Base-by-base conservation (phyloP, 106 monocot genomes). In the Dioscorea zingiberensis region DNA sequence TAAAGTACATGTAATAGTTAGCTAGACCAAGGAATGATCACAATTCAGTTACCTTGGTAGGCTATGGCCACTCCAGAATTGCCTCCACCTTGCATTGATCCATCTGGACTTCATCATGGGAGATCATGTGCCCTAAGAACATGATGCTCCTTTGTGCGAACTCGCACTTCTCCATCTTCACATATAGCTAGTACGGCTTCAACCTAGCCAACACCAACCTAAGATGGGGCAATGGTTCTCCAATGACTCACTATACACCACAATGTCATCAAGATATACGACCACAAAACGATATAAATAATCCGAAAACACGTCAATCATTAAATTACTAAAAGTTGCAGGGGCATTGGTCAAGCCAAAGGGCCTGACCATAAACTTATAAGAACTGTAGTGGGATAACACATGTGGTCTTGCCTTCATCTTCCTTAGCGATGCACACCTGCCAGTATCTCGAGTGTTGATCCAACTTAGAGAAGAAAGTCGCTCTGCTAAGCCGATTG, bases 301-400 rank as follows among this genome's bases (percentile, higher is more conserved):
- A 1, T 25, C 12, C 4, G 30, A 44, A 16, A n/a, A 7, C 3
- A 38, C 38, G 24, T 38, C 15, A 11, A 32, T 63, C 63, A 46
- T 45, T 21, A 63, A 47, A 5, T 17, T 21, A 23, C 15, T 2
- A 18, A 63, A 47, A 1, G 63, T 47, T 1, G 21, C 13, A 8
- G 63, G 63, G 13, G 63, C 46, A 24, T 63, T 63, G 23, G 63
- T 63, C 6, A 64, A 47, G 1, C 24, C 24, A 13, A 64, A 64
- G 4, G 64, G 47, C 64, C 47, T 64, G 1, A 64, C 64, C 4
- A 23, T 8, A 19, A 64, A 48, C 47, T 64, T 32, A 38, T 24
- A 54, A 0, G 66, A 13, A 0, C 53, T 17, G 51, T 66, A 66
- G 17, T 49, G 2, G 2, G 51, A n/a, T 53, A 0, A 66, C 66